Evolutionary conservation across 805 yeast genomes (phyloP).

Genomic region (Lipomyces starkeyi): DNA sequence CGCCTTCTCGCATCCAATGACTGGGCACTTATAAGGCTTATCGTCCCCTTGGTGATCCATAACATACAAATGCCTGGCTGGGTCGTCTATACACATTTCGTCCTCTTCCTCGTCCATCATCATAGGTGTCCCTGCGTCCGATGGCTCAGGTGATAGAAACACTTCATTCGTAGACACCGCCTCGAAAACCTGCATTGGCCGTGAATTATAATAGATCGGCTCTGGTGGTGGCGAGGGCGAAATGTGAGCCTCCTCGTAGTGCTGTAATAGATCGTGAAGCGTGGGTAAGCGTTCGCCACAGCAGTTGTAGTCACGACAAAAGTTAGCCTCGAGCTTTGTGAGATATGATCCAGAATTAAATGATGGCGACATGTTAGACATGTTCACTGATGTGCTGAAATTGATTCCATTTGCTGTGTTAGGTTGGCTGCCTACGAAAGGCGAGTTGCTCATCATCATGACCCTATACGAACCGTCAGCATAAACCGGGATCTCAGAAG

Average conservation of each 20-base stretch:
- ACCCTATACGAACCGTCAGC: constrained; percentile 8
- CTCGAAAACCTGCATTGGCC: constrained; percentile 66
- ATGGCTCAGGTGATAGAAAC: constrained; percentile 59
- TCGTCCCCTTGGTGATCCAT: constrained; percentile 84
- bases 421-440: constrained; percentile 24
- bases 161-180: constrained; percentile 94
- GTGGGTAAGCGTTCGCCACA: constrained; percentile 94
- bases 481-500: background rate
- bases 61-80: constrained; percentile 91
- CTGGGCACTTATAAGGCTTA: constrained; percentile 97
- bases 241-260: constrained; percentile 96
- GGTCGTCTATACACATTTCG: constrained; percentile 91
- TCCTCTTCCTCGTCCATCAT: constrained; percentile 59
- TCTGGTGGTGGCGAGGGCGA: constrained; percentile 59
- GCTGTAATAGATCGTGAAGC: constrained; percentile 88
- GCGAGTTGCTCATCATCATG: constrained; percentile 29
- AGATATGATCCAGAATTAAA: constrained; percentile 74
- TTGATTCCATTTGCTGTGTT: constrained; percentile 25
- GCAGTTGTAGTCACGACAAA: constrained; percentile 95
- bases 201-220: constrained; percentile 41
- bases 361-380: constrained; percentile 61
- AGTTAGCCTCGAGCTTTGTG: constrained; percentile 92
- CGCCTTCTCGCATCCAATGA: constrained; percentile 95
- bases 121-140: constrained; percentile 46
- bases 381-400: constrained; percentile 44